Percentiles rank a stretch among this genome's conserved stretches.
These are phyloP conservation scores for Chalciporus sphaerocephalus DNA, from an alignment of 768 basidiomycete genomes.

Conservation along the genomic window DNA sequence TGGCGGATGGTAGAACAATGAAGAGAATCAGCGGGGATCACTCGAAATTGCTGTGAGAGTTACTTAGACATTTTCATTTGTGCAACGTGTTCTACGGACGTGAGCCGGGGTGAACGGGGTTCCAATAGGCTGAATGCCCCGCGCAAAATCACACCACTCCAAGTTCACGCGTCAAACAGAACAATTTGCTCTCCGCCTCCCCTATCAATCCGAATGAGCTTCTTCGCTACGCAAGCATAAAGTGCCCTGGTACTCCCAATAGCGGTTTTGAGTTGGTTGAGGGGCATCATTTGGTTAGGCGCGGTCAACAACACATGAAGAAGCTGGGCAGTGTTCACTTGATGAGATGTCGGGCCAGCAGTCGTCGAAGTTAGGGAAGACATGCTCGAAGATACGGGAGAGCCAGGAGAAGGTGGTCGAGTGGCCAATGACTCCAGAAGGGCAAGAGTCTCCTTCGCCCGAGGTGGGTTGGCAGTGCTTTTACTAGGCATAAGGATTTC, in stretches of 20 bases:
- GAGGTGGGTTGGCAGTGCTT: conserved; percentile 40
- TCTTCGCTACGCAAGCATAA: conserved; percentile 78
- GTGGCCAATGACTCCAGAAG: conserved; percentile 55
- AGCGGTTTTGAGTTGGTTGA: conserved; percentile 59
- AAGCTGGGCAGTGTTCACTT: conserved; percentile 66
- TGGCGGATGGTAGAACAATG: neutral
- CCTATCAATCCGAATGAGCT: conserved; percentile 71
- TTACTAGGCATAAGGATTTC: conserved; percentile 61
- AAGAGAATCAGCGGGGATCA: neutral
- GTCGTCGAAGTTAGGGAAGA: conserved; percentile 42
- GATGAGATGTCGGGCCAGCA: conserved; percentile 54
- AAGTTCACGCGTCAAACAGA: conserved; percentile 50
- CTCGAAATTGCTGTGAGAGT: neutral
- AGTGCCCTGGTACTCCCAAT: conserved; percentile 60
- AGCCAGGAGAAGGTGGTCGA: conserved; percentile 47
- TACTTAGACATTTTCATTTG: neutral
- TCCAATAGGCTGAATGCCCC: neutral
- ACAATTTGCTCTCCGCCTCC: conserved; percentile 73
- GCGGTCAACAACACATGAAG: conserved; percentile 55
- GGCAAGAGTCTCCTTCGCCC: conserved; percentile 55
- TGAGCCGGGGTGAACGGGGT: neutral
- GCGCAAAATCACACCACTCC: neutral
- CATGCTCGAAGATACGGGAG: conserved; percentile 53
- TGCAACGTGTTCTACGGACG: neutral
- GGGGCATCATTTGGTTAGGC: conserved; percentile 52